These are phyloP conservation scores for Podila epigama DNA, from an alignment of 192 early-diverging fungal genomes.

Conservation along the genomic window DNA sequence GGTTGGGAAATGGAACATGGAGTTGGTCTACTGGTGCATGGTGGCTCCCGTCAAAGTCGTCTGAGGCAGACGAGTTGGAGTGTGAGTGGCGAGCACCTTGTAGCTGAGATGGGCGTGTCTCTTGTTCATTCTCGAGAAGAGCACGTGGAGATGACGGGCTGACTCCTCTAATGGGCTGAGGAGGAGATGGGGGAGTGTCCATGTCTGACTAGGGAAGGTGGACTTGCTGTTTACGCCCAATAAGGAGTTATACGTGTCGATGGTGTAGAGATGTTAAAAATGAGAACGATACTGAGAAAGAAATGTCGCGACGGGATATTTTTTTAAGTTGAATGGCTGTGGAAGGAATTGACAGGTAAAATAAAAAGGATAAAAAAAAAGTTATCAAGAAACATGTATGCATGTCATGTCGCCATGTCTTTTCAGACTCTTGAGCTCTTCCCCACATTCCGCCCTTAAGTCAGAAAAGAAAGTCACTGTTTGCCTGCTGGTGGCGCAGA, in stretches of 20 bases:
- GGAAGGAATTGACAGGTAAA: too few species aligned
- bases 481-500: neutral
- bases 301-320: too few species aligned
- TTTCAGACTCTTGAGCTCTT: too few species aligned
- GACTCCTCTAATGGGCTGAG: neutral
- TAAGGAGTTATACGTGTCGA: too few species aligned
- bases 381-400: too few species aligned
- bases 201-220: too few species aligned
- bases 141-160: too few species aligned
- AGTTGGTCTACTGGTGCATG: neutral
- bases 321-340: too few species aligned
- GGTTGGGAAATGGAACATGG: neutral
- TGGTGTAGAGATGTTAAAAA: neutral
- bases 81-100: neutral
- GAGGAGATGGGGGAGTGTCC: neutral
- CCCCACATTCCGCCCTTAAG: too few species aligned
- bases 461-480: neutral
- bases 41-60: neutral
- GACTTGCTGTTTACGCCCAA: too few species aligned
- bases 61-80: neutral
- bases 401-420: too few species aligned
- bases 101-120: neutral
- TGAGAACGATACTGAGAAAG: too few species aligned
- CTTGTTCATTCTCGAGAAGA: neutral
- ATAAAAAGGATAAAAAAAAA: neutral